These are phyloP conservation scores for Melanogaster broomeanus DNA, from an alignment of 768 basidiomycete genomes.

Conservation along the genomic window DNA sequence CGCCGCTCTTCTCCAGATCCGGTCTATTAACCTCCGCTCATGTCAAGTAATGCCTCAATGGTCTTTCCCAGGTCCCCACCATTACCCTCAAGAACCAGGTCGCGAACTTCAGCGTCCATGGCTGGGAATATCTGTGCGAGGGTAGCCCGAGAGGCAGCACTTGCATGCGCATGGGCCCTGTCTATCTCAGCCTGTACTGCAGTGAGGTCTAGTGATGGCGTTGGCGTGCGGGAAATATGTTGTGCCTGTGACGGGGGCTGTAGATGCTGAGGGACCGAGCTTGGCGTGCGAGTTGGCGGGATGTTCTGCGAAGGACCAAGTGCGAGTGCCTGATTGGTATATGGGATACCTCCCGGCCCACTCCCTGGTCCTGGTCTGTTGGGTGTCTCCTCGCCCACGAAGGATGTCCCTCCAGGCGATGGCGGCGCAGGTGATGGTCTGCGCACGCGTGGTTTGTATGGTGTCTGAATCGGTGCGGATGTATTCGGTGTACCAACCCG, in stretches of 20 bases:
- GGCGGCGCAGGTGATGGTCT: constrained; percentile 48
- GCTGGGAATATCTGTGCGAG: constrained; percentile 87
- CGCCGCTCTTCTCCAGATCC: no score
- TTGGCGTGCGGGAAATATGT: constrained; percentile 68
- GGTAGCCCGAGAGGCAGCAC: constrained; percentile 71
- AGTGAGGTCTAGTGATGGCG: constrained; percentile 66
- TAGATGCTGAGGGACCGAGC: constrained; percentile 29
- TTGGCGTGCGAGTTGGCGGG: constrained; percentile 9
- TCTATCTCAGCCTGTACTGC: constrained; percentile 80
- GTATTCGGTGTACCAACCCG: constrained; percentile 40
- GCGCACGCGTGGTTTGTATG: constrained; percentile 74
- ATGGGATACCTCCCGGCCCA: constrained; percentile 33
- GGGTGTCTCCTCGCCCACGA: constrained; percentile 50
- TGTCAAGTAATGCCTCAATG: constrained; percentile 84
- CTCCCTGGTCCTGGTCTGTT: constrained; percentile 2
- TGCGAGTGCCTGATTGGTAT: constrained; percentile 49
- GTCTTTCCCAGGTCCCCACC: constrained; percentile 86
- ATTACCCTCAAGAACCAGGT: constrained; percentile 89
- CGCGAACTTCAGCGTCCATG: constrained; percentile 80
- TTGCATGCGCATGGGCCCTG: constrained; percentile 70
- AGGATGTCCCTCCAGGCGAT: constrained; percentile 15
- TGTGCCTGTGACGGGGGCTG: constrained; percentile 47
- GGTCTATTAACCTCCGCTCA: constrained; percentile 41
- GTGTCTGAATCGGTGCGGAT: constrained; percentile 52
- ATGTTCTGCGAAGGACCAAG: constrained; percentile 50